phyloP scores from a whole-genome alignment of 2,329 filamentous ascomycete species.

The Fusarium tuaranense region DNA sequence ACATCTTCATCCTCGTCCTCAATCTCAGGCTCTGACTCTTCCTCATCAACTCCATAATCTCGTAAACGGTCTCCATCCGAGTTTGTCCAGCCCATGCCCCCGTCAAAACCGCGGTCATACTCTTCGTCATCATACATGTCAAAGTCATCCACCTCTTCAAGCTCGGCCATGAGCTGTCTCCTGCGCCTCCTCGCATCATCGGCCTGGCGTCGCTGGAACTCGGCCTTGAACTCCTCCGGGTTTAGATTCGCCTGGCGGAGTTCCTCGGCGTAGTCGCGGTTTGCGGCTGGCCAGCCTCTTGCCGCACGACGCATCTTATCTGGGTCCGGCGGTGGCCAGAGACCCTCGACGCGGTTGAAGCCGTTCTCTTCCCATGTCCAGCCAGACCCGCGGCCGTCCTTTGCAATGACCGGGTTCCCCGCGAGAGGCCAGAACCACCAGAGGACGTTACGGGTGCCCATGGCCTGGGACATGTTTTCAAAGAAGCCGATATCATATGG shows the following conservation, averaged over 20 bases:
- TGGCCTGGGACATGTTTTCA: slow-evolving; percentile 78
- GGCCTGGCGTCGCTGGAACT: slow-evolving; percentile 63
- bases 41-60: slow-evolving; percentile 86
- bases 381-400: slow-evolving; percentile 55
- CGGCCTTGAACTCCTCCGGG: slow-evolving; percentile 60
- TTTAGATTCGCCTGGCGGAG: slow-evolving; percentile 51
- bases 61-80: slow-evolving; percentile 78
- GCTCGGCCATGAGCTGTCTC: slow-evolving; percentile 59
- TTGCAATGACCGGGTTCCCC: slow-evolving; percentile 58
- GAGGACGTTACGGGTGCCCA: slow-evolving; percentile 75
- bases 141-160: slow-evolving; percentile 69
- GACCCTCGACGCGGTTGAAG: slow-evolving; percentile 72
- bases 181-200: slow-evolving; percentile 56
- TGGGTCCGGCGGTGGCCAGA: slow-evolving; percentile 74
- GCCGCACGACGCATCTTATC: slow-evolving; percentile 65
- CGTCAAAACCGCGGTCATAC: slow-evolving; percentile 53
- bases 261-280: slow-evolving; percentile 50
- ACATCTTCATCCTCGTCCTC: slow-evolving; percentile 71
- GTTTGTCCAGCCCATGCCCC: slow-evolving; percentile 74
- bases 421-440: slow-evolving; percentile 79
- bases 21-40: slow-evolving; percentile 57
- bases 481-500: slow-evolving; percentile 85
- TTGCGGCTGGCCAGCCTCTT: slow-evolving; percentile 54
- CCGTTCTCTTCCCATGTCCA: slow-evolving; percentile 81
- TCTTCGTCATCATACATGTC: slow-evolving; percentile 69